A percentile compares a stretch with the other conserved stretches of the same genome.
Conservation (phyloP, 495 filamentous ascomycete species). For the Hypoxylon intermedium region DNA sequence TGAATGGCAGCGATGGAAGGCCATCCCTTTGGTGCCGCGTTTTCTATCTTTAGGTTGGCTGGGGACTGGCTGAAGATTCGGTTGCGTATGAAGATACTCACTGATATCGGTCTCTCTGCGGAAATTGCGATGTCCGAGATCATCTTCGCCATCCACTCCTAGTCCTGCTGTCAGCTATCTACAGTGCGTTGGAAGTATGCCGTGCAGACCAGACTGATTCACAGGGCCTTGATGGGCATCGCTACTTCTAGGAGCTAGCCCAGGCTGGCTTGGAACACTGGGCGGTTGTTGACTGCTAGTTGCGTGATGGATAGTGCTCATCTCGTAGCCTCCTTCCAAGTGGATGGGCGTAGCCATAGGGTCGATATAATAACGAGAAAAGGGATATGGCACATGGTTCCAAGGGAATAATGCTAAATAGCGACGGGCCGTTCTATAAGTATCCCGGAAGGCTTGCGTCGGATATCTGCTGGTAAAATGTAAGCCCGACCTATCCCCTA, state of each 20-base stretch:
- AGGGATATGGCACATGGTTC: too few relatives aligned
- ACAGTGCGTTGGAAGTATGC: not conserved
- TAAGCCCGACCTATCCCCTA: not conserved
- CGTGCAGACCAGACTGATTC: not conserved
- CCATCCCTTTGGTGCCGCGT: conserved; percentile 6
- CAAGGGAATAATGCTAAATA: not conserved
- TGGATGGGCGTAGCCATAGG: conserved; percentile 14
- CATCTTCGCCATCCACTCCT: not conserved
- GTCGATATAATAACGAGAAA: not conserved
- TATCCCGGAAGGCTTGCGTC: not conserved
- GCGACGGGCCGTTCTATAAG: not conserved
- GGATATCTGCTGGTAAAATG: not conserved
- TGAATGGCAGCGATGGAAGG: not conserved
- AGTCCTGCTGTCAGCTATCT: not conserved
- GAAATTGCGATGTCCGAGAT: not conserved
- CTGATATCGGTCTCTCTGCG: conserved; percentile 5
- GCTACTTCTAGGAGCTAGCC: not conserved
- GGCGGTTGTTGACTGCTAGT: not conserved
- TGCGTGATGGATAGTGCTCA: not conserved
- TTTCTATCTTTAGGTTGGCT: not conserved
- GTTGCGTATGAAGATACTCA: not conserved
- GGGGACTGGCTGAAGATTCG: not conserved
- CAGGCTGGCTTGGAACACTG: not conserved
- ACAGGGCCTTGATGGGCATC: not conserved
- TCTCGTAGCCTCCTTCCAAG: conserved; percentile 13